phyloP scores from a whole-genome alignment of 2,329 filamentous ascomycete species.

The Orbilia oligospora region DNA sequence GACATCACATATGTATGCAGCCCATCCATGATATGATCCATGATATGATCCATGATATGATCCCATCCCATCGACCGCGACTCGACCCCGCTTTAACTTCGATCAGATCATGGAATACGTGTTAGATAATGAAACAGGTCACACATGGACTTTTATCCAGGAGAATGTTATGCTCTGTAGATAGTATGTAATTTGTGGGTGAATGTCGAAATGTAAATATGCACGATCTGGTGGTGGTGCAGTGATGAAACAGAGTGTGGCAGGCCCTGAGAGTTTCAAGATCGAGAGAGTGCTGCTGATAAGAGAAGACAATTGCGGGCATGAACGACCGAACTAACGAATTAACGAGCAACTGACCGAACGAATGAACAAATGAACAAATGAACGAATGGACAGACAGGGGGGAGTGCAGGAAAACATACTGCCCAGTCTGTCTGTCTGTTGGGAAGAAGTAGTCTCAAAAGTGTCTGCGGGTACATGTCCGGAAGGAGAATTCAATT shows the following conservation, averaged over 20 bases:
- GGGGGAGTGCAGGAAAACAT: constrained; percentile 1
- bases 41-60: no score
- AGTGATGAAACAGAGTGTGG: constrained; percentile 2
- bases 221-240: background rate
- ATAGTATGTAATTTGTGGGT: background rate
- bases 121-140: no score
- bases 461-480: no score
- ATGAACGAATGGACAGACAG: background rate
- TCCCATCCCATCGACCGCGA: constrained; percentile 1
- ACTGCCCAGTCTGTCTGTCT: background rate
- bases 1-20: background rate
- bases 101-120: background rate
- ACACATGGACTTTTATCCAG: no score
- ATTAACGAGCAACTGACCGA: no score
- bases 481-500: constrained; percentile 3
- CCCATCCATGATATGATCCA: no score
- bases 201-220: background rate
- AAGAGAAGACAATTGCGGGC: background rate
- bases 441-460: background rate
- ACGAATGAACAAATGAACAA: no score
- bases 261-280: constrained; percentile 4
- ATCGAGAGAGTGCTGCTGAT: background rate
- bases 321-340: no score
- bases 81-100: background rate
- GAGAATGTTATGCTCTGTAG: no score